phyloP scores from a whole-genome alignment of 768 basidiomycete species.

The Russula lepida region DNA sequence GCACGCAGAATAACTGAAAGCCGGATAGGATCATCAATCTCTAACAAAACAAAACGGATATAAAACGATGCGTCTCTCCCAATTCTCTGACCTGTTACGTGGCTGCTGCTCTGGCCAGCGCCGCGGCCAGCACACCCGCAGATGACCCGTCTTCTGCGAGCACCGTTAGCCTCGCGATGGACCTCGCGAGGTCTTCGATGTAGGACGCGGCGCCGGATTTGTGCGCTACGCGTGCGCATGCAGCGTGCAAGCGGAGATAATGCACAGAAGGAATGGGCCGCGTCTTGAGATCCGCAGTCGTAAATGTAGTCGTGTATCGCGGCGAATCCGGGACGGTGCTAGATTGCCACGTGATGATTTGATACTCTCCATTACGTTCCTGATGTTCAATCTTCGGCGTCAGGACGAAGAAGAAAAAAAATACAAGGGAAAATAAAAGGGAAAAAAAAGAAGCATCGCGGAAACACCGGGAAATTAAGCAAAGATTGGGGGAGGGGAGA shows the following conservation, averaged over 20 bases:
- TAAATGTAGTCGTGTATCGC: slow-evolving; percentile 23
- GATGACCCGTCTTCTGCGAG: slow-evolving; percentile 17
- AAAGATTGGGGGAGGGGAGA: too few species aligned
- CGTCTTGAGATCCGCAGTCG: slow-evolving; percentile 22
- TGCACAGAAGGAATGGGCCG: slow-evolving; percentile 28
- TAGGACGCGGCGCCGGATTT: slow-evolving; percentile 33
- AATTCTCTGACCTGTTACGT: background rate
- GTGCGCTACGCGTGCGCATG: slow-evolving; percentile 33
- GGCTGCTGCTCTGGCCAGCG: background rate
- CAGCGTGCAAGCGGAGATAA: slow-evolving; percentile 34
- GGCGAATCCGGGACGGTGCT: background rate
- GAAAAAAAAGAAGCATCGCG: background rate
- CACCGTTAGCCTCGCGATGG: slow-evolving; percentile 19
- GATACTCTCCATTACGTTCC: slow-evolving; percentile 1
- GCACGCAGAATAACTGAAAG: background rate
- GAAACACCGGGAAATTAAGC: background rate
- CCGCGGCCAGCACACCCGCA: slow-evolving; percentile 12
- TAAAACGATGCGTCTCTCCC: background rate
- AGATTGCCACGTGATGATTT: slow-evolving; percentile 8
- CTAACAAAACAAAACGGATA: background rate
- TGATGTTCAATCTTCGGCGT: background rate
- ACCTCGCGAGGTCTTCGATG: slow-evolving; percentile 27
- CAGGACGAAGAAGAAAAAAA: background rate
- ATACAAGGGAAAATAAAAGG: background rate
- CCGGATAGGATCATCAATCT: background rate